Evolutionary conservation across 1,284 basidiomycete genomes (phyloP).

Genomic region (Wolfiporia cocos): DNA sequence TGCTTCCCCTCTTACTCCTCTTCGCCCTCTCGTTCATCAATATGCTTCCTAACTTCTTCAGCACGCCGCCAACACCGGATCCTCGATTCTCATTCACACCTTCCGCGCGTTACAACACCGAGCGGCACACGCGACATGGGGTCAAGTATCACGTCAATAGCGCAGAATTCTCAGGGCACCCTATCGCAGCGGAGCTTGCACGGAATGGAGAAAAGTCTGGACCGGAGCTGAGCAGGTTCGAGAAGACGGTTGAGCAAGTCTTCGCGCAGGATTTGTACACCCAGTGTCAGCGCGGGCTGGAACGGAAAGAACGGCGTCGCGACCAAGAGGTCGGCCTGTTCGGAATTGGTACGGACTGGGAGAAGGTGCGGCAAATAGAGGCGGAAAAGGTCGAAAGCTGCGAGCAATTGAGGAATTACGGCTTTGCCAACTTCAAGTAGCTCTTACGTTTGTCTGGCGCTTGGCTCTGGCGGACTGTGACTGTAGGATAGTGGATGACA

Average conservation of each 20-base stretch:
- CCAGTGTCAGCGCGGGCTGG: conserved; percentile 62
- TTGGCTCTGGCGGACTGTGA: not conserved
- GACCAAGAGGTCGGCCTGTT: conserved; percentile 81
- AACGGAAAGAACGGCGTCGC: conserved; percentile 58
- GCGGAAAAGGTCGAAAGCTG: conserved; percentile 65
- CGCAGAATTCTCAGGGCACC: conserved; percentile 73
- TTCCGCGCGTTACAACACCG: conserved; percentile 51
- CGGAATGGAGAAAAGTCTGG: conserved; percentile 40
- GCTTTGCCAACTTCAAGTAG: conserved; percentile 35
- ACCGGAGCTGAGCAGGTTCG: conserved; percentile 45
- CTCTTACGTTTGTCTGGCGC: not conserved
- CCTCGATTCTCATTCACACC: conserved; percentile 75
- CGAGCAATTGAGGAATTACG: conserved; percentile 64
- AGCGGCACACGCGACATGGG: conserved; percentile 66
- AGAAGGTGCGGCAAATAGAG: conserved; percentile 69
- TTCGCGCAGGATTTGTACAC: conserved; percentile 69
- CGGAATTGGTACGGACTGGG: conserved; percentile 86
- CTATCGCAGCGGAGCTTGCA: conserved; percentile 68
- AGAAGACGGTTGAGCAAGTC: conserved; percentile 61
- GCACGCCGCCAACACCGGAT: conserved; percentile 62
- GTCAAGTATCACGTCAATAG: conserved; percentile 87
- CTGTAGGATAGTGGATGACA: not conserved
- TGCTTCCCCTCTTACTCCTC: conserved; percentile 83
- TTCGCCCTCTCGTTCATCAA: conserved; percentile 84
- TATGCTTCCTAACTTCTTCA: conserved; percentile 76